Evolutionary conservation across 2,329 filamentous ascomycete genomes (phyloP), one percentile per base, ranked within the genome.

Genomic region (Colletotrichum simmondsii): DNA sequence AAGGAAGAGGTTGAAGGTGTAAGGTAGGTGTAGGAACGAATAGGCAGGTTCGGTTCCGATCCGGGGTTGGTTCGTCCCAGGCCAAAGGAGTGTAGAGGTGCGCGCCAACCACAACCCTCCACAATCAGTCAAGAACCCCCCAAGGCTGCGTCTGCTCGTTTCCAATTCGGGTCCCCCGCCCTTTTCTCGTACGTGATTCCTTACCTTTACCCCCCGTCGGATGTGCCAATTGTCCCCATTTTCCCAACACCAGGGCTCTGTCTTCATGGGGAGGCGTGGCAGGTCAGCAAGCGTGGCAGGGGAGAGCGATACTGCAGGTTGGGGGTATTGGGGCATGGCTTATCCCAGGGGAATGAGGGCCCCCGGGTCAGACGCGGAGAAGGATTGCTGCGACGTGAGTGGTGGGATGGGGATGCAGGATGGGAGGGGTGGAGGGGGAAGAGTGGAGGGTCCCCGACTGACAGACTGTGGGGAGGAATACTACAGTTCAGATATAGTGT

Each of bases 361-460:
- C 37, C 37, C 37, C 42, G 42, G 42, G 42, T 49, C 42, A n/a
- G 16, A 22, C 42, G 42, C 49, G 71, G 71, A 73, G 71, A 71
- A 65, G 56, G 60, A 62, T 71, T 71, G 60, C 56, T 30, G 56
- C 49, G 67, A 71, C 49, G 28, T 73, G 66, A 73, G 60, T 73
- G 71, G 71, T 64, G 46, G 66, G 56, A 62, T 32, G 56, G 32
- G 24, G 62, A 56, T 37, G 28, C 16, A 28, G 30, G 53, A 42
- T 46, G 37, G 60, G 61, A 32, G 14, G 26, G 61, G 28, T 26
- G 32, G 37, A 16, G 37, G 32, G 32, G 32, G 35, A 26, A 57
- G 62, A 57, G 28, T 49, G 52, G 62, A 30, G 35, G 24, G 5
- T 10, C 5, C 19, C 19, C 28, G 46, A 37, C 57, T 26, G n/a